phyloP scores from a whole-genome alignment of 2,329 filamentous ascomycete genomes.

The Xylariaceae sp. region DNA sequence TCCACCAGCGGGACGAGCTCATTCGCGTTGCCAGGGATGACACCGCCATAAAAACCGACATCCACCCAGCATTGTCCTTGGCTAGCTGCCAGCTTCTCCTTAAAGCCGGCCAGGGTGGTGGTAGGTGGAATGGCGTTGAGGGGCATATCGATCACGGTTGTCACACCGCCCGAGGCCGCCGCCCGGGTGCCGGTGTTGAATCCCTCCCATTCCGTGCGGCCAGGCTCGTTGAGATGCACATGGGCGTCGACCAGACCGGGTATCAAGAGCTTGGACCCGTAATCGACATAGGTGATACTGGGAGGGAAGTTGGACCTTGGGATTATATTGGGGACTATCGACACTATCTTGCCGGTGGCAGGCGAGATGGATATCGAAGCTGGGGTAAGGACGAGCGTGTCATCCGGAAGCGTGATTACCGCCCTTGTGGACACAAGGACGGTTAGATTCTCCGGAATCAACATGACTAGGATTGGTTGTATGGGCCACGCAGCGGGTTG shows the following conservation, averaged over 20 bases:
- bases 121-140: conserved; percentile 95
- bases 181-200: conserved; percentile 93
- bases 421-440: conserved; percentile 82
- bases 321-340: conserved; percentile 68
- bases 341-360: conserved; percentile 75
- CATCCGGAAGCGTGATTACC: conserved; percentile 65
- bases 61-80: conserved; percentile 93
- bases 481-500: conserved; percentile 5
- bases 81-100: conserved; percentile 80
- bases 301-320: conserved; percentile 68
- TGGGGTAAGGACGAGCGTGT: conserved; percentile 61
- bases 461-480: conserved; percentile 19
- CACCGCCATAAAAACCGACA: conserved; percentile 95
- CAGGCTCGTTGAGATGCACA: conserved; percentile 95
- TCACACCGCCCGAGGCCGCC: conserved; percentile 91
- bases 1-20: conserved; percentile 77
- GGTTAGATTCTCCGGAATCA: conserved; percentile 42
- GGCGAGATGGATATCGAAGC: conserved; percentile 79
- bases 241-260: conserved; percentile 94
- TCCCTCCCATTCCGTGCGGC: conserved; percentile 95
- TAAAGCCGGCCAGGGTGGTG: conserved; percentile 75
- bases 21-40: conserved; percentile 80
- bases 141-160: conserved; percentile 96
- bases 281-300: conserved; percentile 70
- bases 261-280: conserved; percentile 77